phyloP scores from a whole-genome alignment of 2,329 filamentous ascomycete species.

The Penicillium sp. region DNA sequence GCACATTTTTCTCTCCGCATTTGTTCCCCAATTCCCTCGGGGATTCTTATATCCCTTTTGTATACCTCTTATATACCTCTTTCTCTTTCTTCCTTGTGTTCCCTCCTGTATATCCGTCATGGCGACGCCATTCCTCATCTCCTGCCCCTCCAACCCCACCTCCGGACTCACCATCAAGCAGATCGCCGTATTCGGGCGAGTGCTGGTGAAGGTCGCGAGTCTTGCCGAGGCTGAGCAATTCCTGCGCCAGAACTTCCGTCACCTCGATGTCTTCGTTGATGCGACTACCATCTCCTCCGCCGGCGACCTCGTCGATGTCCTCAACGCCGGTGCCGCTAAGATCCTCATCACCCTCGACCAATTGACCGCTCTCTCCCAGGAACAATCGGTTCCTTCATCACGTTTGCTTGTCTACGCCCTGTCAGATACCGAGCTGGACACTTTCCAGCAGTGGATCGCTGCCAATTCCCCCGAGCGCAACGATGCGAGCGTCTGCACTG shows the following conservation, averaged over 20 bases:
- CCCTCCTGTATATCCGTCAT: slow-evolving; percentile 25
- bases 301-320: slow-evolving; percentile 71
- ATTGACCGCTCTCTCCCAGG: slow-evolving; percentile 52
- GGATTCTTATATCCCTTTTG: slow-evolving; percentile 14
- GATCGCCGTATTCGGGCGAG: slow-evolving; percentile 57
- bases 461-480: slow-evolving; percentile 34
- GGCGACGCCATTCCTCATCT: slow-evolving; percentile 43
- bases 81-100: neutral
- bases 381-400: slow-evolving; percentile 50
- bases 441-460: slow-evolving; percentile 40
- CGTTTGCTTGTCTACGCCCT: slow-evolving; percentile 55
- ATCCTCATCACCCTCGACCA: slow-evolving; percentile 74
- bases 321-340: slow-evolving; percentile 79
- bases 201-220: slow-evolving; percentile 51
- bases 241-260: slow-evolving; percentile 54
- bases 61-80: no score
- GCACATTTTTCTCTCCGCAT: neutral
- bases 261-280: slow-evolving; percentile 67
- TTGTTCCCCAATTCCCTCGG: slow-evolving; percentile 7
- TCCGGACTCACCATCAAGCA: slow-evolving; percentile 51
- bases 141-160: slow-evolving; percentile 40
- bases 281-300: slow-evolving; percentile 63
- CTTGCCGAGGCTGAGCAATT: slow-evolving; percentile 45
- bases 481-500: slow-evolving; percentile 34
- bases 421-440: slow-evolving; percentile 35